Evolutionary conservation across 2,329 filamentous ascomycete genomes (phyloP).

Genomic region (Penicillium fuscoglaucum): DNA sequence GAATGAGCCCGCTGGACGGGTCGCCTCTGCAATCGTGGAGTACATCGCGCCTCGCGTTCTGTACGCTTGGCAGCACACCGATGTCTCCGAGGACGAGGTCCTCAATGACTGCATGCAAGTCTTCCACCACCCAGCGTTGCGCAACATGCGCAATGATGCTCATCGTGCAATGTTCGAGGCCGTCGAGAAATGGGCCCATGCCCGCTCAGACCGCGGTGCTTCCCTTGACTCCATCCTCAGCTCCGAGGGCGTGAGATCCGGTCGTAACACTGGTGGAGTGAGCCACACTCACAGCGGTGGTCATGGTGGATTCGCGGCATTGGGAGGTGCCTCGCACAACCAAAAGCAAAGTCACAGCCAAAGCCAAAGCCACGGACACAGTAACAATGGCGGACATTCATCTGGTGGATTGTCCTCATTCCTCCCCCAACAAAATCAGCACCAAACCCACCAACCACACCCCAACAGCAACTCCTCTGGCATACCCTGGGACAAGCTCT

Average conservation of each 20-base stretch:
- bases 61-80: slow-evolving; percentile 88
- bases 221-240: slow-evolving; percentile 74
- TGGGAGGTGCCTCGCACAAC: slow-evolving; percentile 23
- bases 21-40: slow-evolving; percentile 74
- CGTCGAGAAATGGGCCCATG: slow-evolving; percentile 77
- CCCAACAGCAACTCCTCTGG: slow-evolving; percentile 20
- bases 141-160: slow-evolving; percentile 73
- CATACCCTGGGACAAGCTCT: slow-evolving; percentile 27
- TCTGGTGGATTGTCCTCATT: slow-evolving; percentile 25
- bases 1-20: slow-evolving; percentile 72
- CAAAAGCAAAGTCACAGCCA: slow-evolving; percentile 20
- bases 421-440: slow-evolving; percentile 15
- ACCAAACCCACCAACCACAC: slow-evolving; percentile 18
- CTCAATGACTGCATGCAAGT: slow-evolving; percentile 75
- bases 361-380: slow-evolving; percentile 19
- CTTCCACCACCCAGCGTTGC: slow-evolving; percentile 87
- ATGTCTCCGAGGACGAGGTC: slow-evolving; percentile 79
- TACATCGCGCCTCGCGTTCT: slow-evolving; percentile 85
- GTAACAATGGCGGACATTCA: slow-evolving; percentile 6
- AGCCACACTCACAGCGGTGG: slow-evolving; percentile 37
- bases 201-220: slow-evolving; percentile 64
- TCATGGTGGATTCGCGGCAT: slow-evolving; percentile 25
- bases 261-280: slow-evolving; percentile 62
- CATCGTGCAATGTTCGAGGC: slow-evolving; percentile 87
- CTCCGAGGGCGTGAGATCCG: slow-evolving; percentile 77